Base-by-base conservation (phyloP, 2,329 filamentous ascomycete genomes). In the Pseudogymnoascus sp. region DNA sequence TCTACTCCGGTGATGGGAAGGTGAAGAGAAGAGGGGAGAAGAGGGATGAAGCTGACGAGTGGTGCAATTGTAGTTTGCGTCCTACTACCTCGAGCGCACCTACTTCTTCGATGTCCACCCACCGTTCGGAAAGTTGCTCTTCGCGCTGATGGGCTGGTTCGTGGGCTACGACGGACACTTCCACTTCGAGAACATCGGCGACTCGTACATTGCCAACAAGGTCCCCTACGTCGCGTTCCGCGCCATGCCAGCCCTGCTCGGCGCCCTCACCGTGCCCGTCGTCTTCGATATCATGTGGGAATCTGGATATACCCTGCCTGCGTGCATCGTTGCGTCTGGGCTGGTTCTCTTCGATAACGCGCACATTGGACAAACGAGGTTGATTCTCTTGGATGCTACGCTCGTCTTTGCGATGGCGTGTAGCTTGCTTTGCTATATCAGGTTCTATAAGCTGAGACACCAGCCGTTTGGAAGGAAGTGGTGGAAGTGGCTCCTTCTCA, bases 21-120 rank as follows among this genome's bases (percentile, higher is more conserved):
- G n/a, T n/a, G n/a, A n/a, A n/a, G 37, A 4, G 32, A 32, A 9
- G 18, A 41, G 30, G 7, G 9, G 43, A 22, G n/a, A 22, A 11
- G 2, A 30, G 25, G 2, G 2, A 7, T 25, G 2, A 32, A 2
- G 34, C 57, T 37, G 30, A 59, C 34, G 14, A 62, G 22, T 68
- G 4, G 37, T 64, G 35, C 22, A 5, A 60, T 47, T 57, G 60
- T 68, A 88, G 85, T 88, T 88, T 71, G 85, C 85, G 61, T 88
- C 85, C 8, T 88, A 85, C 73, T 99, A 99, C 74, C 87, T 99
- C 69, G 88, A 97, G 78, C 88, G 91, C 70, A 97, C 91, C 64
- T 99, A 97, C 80, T 99, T 99, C 82, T 99, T 99, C 85, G 94
- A 99, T 78, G 94, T 99, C 61, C 94, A 99, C 75, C 94, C 94